phyloP scores from a whole-genome alignment of 129 eudicot genomes.

The Apium graveolens region DNA sequence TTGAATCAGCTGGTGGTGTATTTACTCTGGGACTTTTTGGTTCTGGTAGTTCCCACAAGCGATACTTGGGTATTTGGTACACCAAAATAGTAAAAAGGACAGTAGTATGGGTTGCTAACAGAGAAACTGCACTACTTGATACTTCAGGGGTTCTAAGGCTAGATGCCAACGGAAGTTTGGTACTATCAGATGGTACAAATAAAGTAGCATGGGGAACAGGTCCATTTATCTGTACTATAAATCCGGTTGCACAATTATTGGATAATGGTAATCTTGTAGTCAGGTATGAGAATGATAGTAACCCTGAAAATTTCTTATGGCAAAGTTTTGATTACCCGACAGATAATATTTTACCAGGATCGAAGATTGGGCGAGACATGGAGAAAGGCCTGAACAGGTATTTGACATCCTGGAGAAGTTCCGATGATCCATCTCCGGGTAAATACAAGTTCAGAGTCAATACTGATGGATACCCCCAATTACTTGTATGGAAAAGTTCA shows the following conservation, averaged over 20 bases:
- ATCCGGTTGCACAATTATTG: constrained; percentile 14
- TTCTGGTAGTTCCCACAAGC: background rate
- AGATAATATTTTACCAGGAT: constrained; percentile 23
- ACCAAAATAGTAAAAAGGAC: background rate
- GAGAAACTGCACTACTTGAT: constrained; percentile 21
- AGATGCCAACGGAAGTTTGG: constrained; percentile 1
- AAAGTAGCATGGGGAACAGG: constrained; percentile 15
- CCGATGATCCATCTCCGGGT: constrained; percentile 27
- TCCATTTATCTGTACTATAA: background rate
- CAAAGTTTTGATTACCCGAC: constrained; percentile 27
- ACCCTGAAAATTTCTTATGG: constrained; percentile 15
- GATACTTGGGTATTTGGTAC: background rate
- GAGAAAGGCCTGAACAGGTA: constrained; percentile 13
- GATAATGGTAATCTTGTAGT: constrained; percentile 26
- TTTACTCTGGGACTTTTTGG: background rate
- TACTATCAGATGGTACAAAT: background rate
- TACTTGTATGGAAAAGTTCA: constrained; percentile 1
- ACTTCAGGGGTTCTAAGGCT: constrained; percentile 22
- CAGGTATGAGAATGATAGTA: constrained; percentile 9
- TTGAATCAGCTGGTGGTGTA: constrained; percentile 1
- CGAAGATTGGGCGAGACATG: constrained; percentile 22
- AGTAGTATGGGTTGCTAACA: constrained; percentile 31
- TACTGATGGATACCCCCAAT: constrained; percentile 20
- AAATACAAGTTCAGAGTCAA: constrained; percentile 8
- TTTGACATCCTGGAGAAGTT: constrained; percentile 22